These are phyloP conservation scores for Tardiomyces digboiensis DNA, from an alignment of 1,139 yeast species.

Conservation along the genomic window DNA sequence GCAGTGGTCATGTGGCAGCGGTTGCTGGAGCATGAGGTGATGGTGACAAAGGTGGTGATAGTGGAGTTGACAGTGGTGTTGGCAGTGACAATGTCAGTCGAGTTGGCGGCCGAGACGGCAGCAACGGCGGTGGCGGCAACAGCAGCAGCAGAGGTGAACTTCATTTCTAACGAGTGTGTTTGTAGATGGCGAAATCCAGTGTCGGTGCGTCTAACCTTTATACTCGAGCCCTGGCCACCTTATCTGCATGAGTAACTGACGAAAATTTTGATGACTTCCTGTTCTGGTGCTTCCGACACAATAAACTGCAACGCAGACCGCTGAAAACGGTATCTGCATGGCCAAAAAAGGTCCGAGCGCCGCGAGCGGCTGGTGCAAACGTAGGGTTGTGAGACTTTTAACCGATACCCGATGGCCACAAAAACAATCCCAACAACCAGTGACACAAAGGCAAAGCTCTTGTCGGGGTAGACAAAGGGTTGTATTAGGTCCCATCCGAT, in stretches of 20 bases:
- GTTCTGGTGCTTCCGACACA: not conserved
- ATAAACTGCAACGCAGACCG: not conserved
- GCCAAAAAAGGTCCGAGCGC: too few relatives aligned
- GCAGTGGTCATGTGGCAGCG: constrained; percentile 3
- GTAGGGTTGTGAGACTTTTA: too few relatives aligned
- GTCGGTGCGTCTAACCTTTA: not conserved
- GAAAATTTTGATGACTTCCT: not conserved
- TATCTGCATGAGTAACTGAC: not conserved
- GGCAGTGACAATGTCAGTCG: constrained; percentile 4
- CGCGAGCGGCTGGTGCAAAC: too few relatives aligned
- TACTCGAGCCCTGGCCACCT: not conserved
- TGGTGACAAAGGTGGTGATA: constrained; percentile 10
- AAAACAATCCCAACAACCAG: too few relatives aligned
- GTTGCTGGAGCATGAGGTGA: constrained; percentile 15
- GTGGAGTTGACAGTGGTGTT: constrained; percentile 13
- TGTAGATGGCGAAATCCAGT: not conserved
- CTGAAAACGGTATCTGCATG: not conserved
- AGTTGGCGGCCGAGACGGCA: constrained; percentile 1
- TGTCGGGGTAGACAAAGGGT: too few relatives aligned
- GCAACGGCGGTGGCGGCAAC: constrained; percentile 5
- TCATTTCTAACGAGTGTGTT: constrained; percentile 4
- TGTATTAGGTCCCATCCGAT: too few relatives aligned
- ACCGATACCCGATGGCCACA: too few relatives aligned
- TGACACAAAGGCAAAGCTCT: too few relatives aligned
- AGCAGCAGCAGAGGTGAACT: constrained; percentile 4